A percentile compares a stretch with the other conserved stretches of the same genome.
These are phyloP conservation scores for Claviceps africana DNA, from an alignment of 2,329 filamentous ascomycete genomes.

Conservation along the genomic window DNA sequence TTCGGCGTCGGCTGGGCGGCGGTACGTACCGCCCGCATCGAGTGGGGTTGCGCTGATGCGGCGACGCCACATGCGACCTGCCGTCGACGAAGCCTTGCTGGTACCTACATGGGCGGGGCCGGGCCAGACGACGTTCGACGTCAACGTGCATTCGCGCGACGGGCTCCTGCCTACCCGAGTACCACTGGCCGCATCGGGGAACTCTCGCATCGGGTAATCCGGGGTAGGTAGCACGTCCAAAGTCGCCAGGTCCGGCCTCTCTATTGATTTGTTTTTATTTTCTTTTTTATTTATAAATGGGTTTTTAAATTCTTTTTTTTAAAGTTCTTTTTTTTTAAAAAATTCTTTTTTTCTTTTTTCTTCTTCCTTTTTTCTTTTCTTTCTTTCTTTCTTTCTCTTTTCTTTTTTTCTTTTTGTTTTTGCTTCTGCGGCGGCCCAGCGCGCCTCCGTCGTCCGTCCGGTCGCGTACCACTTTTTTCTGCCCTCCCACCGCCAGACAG, in stretches of 20 bases:
- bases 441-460: too few species aligned
- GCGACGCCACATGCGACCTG: too few species aligned
- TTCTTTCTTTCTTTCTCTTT: not conserved
- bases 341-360: not conserved
- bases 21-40: not conserved
- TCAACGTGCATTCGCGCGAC: not conserved
- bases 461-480: not conserved
- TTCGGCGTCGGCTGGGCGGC: too few species aligned
- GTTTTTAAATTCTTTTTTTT: not conserved
- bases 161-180: too few species aligned
- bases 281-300: not conserved
- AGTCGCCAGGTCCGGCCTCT: not conserved
- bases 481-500: not conserved
- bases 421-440: not conserved
- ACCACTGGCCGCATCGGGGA: not conserved
- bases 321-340: too few species aligned
- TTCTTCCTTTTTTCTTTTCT: too few species aligned
- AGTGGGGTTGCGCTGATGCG: too few species aligned
- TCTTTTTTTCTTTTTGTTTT: not conserved
- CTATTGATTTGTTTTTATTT: not conserved
- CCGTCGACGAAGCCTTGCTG: too few species aligned
- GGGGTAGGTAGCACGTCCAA: not conserved
- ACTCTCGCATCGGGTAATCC: not conserved
- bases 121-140: not conserved
- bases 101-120: too few species aligned